Base-by-base conservation (phyloP, 2,329 filamentous ascomycete species). In the Camptophora hylomeconis region DNA sequence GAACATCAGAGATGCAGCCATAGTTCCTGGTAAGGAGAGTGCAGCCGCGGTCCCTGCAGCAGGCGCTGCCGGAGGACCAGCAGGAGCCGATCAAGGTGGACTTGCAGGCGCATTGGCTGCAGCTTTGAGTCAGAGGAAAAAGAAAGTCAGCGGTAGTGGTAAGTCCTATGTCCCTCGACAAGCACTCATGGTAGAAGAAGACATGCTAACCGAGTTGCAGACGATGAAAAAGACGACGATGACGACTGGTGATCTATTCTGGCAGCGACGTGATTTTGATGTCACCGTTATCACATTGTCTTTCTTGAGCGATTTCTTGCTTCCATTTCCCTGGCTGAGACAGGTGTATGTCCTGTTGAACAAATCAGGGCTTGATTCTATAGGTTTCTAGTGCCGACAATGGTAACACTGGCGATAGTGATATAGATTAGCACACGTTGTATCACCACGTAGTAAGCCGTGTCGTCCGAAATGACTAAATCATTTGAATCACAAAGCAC, bases 111-210 rank as follows among this genome's bases (percentile, higher is more conserved):
- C 83, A 26, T 59, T 93, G 44, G 81, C 81, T 35, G 77, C 73
- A 36, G 80, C 78, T 33, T 56, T 86, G 45, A 72, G 77, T 49
- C 80, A 81, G 59, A 69, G 87, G 54, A 94, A 94, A 64, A 74
- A 83, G 56, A 93, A 92, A 65, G 87, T 94, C 52, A 82, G 81
- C 58, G 78, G 81, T 53, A 92, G 82, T 65, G 87, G 87, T 94
- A 72, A 73, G 81, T 77, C 29, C 26, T 20, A 8, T 27, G 33
- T 7, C 9, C 8, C 11, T 7, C 14, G 24, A 15, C 5, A 5
- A 16, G 5, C 21, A 27, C 22, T 1, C 4, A 5, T 11, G n/a
- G 12, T 7, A 10, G 27, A 8, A 19, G 16, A 13, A 17, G 14
- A 17, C 24, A 5, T 28, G 45, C 53, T 50, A 50, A 45, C 30